Conservation (phyloP, 768 basidiomycete genomes). For the Russula compacta region DNA sequence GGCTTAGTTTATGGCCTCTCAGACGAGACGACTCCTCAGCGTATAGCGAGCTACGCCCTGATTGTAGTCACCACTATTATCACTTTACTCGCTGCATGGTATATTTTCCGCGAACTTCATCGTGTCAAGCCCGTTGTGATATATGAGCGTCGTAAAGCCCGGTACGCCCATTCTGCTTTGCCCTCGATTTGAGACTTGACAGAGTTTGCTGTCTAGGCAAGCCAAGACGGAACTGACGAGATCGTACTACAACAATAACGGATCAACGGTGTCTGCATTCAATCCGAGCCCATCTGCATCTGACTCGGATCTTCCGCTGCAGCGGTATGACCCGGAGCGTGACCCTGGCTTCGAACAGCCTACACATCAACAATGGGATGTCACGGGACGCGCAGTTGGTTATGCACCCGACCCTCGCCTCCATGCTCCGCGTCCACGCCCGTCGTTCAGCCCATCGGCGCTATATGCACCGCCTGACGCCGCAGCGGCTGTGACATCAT, state of each 20-base stretch:
- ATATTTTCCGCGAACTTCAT: conserved; percentile 66
- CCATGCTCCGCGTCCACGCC: conserved; percentile 41
- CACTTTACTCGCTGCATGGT: conserved; percentile 76
- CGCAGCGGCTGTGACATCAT: background rate
- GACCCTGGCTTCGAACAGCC: conserved; percentile 10
- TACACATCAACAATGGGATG: conserved; percentile 44
- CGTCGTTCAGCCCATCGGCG: conserved; percentile 1
- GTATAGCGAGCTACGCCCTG: conserved; percentile 56
- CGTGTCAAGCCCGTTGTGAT: conserved; percentile 58
- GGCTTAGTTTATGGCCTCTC: conserved; percentile 20
- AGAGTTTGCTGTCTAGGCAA: conserved; percentile 34
- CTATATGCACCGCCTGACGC: background rate
- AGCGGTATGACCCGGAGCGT: conserved; percentile 24
- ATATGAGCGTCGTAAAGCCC: conserved; percentile 58
- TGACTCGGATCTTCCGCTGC: conserved; percentile 37
- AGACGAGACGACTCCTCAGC: conserved; percentile 40
- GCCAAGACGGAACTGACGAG: conserved; percentile 32
- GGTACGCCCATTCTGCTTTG: conserved; percentile 32
- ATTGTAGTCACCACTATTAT: conserved; percentile 59
- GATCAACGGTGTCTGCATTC: conserved; percentile 17
- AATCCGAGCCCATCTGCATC: conserved; percentile 33
- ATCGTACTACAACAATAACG: conserved; percentile 19
- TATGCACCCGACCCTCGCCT: conserved; percentile 37
- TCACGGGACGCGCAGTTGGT: conserved; percentile 40
- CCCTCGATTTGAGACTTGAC: conserved; percentile 4